Evolutionary conservation across 1,139 yeast genomes (phyloP).

Genomic region (Petasospora fabianii): DNA sequence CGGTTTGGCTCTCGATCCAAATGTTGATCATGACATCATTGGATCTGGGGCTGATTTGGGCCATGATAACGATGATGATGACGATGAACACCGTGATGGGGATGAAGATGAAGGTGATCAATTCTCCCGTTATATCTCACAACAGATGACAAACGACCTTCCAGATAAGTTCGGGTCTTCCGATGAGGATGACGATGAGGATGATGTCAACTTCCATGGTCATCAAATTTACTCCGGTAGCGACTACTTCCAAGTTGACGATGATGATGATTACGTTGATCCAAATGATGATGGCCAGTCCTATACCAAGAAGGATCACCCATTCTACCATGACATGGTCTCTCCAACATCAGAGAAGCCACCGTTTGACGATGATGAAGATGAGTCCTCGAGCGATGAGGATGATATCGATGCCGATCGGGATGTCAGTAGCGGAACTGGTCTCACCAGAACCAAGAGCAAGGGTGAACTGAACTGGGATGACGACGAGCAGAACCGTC

Average conservation of each 20-base stretch:
- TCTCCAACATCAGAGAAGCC: conserved; percentile 26
- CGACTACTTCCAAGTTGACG: conserved; percentile 29
- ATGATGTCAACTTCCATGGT: conserved; percentile 24
- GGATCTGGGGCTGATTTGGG: conserved; percentile 19
- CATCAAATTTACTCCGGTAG: conserved; percentile 10
- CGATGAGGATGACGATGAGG: conserved; percentile 51
- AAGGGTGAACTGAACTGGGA: conserved; percentile 39
- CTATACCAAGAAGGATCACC: conserved; percentile 57
- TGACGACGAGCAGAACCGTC: conserved; percentile 35
- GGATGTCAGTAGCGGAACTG: conserved; percentile 29
- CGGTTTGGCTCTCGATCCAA: conserved; percentile 32
- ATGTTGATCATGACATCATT: conserved; percentile 35
- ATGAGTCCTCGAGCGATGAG: conserved; percentile 18
- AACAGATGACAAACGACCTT: conserved; percentile 64
- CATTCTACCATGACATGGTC: conserved; percentile 43
- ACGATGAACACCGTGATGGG: conserved; percentile 15
- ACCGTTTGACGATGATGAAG: conserved; percentile 24
- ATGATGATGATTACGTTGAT: conserved; percentile 65
- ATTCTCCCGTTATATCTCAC: conserved; percentile 81
- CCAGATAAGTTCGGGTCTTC: conserved; percentile 55
- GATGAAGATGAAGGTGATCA: conserved; percentile 39
- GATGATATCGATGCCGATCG: conserved; percentile 20
- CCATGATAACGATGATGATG: conserved; percentile 6
- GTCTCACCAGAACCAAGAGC: conserved; percentile 39
- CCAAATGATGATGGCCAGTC: conserved; percentile 82